Percentiles rank a stretch among this genome's conserved stretches.
These are phyloP conservation scores for Triangularia verruculosa DNA, from an alignment of 2,329 filamentous ascomycete species.

Conservation along the genomic window DNA sequence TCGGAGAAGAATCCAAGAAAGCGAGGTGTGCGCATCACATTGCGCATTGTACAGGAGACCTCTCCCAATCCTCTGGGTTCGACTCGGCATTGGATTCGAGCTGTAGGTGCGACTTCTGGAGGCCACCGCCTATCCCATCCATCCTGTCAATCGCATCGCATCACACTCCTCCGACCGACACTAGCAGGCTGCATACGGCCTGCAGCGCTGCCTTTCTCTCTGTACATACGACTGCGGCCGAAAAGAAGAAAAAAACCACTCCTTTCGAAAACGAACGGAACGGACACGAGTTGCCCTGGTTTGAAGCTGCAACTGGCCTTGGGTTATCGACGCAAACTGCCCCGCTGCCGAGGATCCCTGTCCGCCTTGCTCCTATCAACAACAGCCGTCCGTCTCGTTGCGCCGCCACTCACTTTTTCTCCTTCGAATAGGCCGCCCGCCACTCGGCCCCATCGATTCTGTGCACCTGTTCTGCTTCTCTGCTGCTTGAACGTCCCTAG, in stretches of 20 bases:
- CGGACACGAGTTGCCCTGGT: slow-evolving; percentile 4
- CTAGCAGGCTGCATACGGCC: slow-evolving; percentile 4
- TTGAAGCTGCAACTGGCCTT: slow-evolving; percentile 18
- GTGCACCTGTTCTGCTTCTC: slow-evolving; percentile 4
- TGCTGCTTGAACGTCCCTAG: slow-evolving; percentile 18
- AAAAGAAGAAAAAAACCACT: not conserved
- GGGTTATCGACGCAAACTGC: slow-evolving; percentile 12
- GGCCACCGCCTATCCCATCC: not conserved
- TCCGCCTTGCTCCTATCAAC: slow-evolving; percentile 26
- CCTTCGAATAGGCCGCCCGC: slow-evolving; percentile 22
- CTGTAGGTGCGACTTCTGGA: slow-evolving; percentile 8
- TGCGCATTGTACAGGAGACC: slow-evolving; percentile 6
- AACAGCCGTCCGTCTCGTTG: slow-evolving; percentile 16
- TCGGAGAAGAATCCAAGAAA: slow-evolving; percentile 4
- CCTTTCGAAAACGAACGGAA: not conserved
- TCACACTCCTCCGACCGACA: not conserved
- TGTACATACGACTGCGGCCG: slow-evolving; percentile 4
- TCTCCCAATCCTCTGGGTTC: slow-evolving; percentile 2
- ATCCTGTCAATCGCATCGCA: not conserved
- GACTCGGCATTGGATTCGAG: slow-evolving; percentile 12
- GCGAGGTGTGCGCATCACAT: slow-evolving; percentile 9
- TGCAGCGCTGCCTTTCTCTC: slow-evolving; percentile 8
- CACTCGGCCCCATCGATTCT: slow-evolving; percentile 25
- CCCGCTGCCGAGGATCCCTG: slow-evolving; percentile 20
- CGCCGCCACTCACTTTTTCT: slow-evolving; percentile 26